Percentiles rank a stretch among this genome's conserved stretches.
phyloP scores from a whole-genome alignment of 129 eudicot genomes.

The Lactuca saligna region DNA sequence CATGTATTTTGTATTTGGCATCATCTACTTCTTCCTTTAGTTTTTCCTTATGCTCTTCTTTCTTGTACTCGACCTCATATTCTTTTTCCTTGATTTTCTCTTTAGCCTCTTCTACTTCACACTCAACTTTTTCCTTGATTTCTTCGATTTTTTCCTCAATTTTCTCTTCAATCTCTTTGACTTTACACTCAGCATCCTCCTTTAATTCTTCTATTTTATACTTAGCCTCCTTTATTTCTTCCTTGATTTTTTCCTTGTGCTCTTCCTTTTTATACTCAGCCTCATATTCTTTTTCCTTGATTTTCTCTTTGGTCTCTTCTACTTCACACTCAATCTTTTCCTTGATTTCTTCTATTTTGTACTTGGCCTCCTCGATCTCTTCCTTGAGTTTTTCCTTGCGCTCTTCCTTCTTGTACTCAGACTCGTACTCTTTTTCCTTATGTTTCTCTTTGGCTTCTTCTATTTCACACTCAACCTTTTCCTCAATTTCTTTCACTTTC shows the following conservation, averaged over 20 bases:
- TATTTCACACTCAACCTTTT: slow-evolving; percentile 4
- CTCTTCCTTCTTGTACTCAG: slow-evolving; percentile 15
- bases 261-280: slow-evolving; percentile 8
- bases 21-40: slow-evolving; percentile 27
- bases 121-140: slow-evolving; percentile 16
- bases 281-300: slow-evolving; percentile 17
- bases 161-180: not conserved
- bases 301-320: slow-evolving; percentile 18
- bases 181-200: slow-evolving; percentile 1
- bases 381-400: slow-evolving; percentile 21
- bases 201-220: slow-evolving; percentile 6
- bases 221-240: slow-evolving; percentile 2
- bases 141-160: slow-evolving; percentile 16
- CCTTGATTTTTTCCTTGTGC: not conserved
- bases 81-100: slow-evolving; percentile 28
- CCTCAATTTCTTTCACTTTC: slow-evolving; percentile 18
- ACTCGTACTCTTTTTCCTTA: slow-evolving; percentile 22
- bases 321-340: slow-evolving; percentile 31
- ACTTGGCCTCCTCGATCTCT: slow-evolving; percentile 20
- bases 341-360: slow-evolving; percentile 15
- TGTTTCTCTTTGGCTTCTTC: slow-evolving; percentile 22
- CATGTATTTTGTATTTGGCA: slow-evolving; percentile 22
- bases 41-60: slow-evolving; percentile 29
- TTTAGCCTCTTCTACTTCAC: slow-evolving; percentile 31
- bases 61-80: slow-evolving; percentile 24